phyloP scores from a whole-genome alignment of 805 yeast genomes.

The Yamadazyma sp. region DNA sequence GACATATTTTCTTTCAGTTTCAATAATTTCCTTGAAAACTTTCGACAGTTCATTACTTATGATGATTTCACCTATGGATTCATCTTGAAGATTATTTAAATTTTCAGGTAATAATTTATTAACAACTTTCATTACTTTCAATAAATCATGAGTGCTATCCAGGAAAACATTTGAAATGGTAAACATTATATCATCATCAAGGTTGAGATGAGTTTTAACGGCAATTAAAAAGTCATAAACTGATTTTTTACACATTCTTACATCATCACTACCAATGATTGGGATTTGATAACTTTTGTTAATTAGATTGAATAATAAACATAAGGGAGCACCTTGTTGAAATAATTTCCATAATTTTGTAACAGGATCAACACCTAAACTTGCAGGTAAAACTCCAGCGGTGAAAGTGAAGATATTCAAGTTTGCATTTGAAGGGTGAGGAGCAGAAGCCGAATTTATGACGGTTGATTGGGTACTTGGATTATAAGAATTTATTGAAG shows the following conservation, averaged over 20 bases:
- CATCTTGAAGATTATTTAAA: slow-evolving; percentile 19
- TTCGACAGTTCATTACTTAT: slow-evolving; percentile 62
- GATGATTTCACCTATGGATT: slow-evolving; percentile 21
- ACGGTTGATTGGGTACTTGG: slow-evolving; percentile 13
- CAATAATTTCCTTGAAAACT: slow-evolving; percentile 79
- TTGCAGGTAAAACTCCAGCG: slow-evolving; percentile 75
- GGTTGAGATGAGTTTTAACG: slow-evolving; percentile 70
- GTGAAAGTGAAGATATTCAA: slow-evolving; percentile 56
- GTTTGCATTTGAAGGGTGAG: slow-evolving; percentile 17
- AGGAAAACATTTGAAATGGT: slow-evolving; percentile 88
- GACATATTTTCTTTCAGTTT: slow-evolving; percentile 90
- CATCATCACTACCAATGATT: slow-evolving; percentile 71
- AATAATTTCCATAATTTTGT: slow-evolving; percentile 85
- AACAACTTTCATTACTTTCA: slow-evolving; percentile 73
- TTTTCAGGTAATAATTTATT: slow-evolving; percentile 43
- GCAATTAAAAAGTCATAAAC: slow-evolving; percentile 88
- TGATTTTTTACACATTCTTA: slow-evolving; percentile 80
- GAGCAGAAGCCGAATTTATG: slow-evolving; percentile 16
- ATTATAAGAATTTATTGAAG: slow-evolving; percentile 10
- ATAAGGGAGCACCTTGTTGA: slow-evolving; percentile 90
- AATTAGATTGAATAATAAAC: slow-evolving; percentile 73
- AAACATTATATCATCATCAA: slow-evolving; percentile 79
- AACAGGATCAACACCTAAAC: slow-evolving; percentile 81
- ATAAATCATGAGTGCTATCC: slow-evolving; percentile 72
- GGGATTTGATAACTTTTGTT: slow-evolving; percentile 42